Evolutionary conservation across 164 flowering plant species (phyloP).

Genomic region (Aristolochia californica): DNA sequence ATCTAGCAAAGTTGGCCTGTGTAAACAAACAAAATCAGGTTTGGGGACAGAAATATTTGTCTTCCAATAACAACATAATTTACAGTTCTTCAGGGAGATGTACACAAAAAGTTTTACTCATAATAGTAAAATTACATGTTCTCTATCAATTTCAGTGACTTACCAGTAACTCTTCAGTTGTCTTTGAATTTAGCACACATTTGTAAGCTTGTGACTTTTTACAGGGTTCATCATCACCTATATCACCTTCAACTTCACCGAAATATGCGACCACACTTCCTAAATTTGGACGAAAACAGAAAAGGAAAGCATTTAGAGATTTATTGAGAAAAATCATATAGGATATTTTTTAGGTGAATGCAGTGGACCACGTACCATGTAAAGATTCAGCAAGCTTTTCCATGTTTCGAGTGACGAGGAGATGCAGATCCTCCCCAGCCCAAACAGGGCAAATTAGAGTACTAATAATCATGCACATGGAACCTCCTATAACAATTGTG

Average conservation of each 20-base stretch:
- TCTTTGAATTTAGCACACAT: conserved; percentile 56
- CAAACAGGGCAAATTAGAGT: conserved; percentile 59
- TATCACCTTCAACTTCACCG: neutral
- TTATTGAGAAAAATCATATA: neutral
- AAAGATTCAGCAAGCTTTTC: conserved; percentile 62
- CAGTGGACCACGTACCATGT: conserved; percentile 34
- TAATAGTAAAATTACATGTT: neutral
- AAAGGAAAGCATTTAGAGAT: too few relatives aligned
- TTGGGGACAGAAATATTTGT: neutral
- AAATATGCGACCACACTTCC: conserved; percentile 40
- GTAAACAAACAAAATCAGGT: neutral
- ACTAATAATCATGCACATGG: conserved; percentile 44
- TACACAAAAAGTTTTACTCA: too few relatives aligned
- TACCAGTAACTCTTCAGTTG: conserved; percentile 59
- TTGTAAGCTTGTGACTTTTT: conserved; percentile 38
- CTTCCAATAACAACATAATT: neutral
- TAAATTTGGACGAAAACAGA: conserved; percentile 9
- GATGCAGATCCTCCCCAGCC: conserved; percentile 69
- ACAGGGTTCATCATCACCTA: conserved; percentile 9
- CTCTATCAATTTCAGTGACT: conserved; percentile 2
- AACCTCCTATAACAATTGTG: conserved; percentile 57
- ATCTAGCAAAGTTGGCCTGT: conserved; percentile 75
- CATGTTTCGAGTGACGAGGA: conserved; percentile 37
- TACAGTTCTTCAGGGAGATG: neutral
- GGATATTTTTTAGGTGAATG: neutral